phyloP scores from a whole-genome alignment of 371 early-diverging fungal genomes.

The Lichtheimia hyalospora region DNA sequence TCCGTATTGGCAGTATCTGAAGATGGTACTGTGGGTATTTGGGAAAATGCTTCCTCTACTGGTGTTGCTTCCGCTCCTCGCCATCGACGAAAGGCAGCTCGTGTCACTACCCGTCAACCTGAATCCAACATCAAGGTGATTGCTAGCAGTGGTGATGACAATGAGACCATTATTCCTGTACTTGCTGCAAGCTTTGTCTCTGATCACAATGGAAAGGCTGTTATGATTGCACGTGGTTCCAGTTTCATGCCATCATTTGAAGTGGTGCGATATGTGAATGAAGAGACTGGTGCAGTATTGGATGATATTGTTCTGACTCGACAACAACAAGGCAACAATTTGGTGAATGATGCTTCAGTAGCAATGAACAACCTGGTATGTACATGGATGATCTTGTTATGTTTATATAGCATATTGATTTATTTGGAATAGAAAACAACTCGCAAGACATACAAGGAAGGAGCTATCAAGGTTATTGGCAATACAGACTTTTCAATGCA shows the following conservation, averaged over 20 bases:
- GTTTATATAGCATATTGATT: neutral
- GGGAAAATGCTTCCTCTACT: constrained; percentile 58
- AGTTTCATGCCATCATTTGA: constrained; percentile 76
- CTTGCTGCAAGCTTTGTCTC: constrained; percentile 63
- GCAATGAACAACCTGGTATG: constrained; percentile 48
- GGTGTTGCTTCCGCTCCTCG: constrained; percentile 16
- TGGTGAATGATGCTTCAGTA: constrained; percentile 55
- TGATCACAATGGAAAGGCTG: constrained; percentile 41
- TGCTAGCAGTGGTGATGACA: constrained; percentile 37
- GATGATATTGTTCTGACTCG: constrained; percentile 25
- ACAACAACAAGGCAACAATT: constrained; percentile 52
- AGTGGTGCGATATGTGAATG: constrained; percentile 41
- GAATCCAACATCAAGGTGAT: constrained; percentile 56
- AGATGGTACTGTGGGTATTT: constrained; percentile 69
- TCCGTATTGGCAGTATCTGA: constrained; percentile 73
- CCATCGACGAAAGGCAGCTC: constrained; percentile 52
- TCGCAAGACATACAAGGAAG: constrained; percentile 51
- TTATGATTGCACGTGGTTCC: constrained; percentile 73
- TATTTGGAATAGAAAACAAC: constrained; percentile 33
- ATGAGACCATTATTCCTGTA: constrained; percentile 48
- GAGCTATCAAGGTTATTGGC: constrained; percentile 41
- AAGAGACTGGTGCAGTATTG: constrained; percentile 7
- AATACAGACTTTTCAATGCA: constrained; percentile 42
- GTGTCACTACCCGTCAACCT: constrained; percentile 62
- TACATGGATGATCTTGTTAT: too few relatives aligned